Base-by-base conservation (phyloP, 805 yeast genomes). In the Candida germanica region DNA sequence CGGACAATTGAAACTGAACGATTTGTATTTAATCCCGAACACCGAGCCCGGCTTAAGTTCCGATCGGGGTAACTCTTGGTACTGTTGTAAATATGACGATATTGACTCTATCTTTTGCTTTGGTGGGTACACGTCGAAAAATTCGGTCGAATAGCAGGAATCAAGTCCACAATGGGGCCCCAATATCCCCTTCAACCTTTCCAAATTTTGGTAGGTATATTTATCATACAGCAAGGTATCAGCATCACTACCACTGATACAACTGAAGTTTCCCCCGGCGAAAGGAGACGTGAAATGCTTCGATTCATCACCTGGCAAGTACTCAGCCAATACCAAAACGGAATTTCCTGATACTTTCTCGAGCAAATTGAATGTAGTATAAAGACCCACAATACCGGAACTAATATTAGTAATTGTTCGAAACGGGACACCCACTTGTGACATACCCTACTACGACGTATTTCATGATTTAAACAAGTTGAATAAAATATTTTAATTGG, bases 1-100 rank as follows among this genome's bases (percentile, higher is more conserved):
- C 1, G 91, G 89, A 48, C 87, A 75, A 55, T 82, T 80, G 69
- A 84, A 83, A 52, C 79, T 79, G 82, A 83, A 82, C 2, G 87
- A 69, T 11, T 64, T 61, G 54, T 73, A 79, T 4, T 50, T 51
- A 33, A 80, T 69, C 9, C 88, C 94, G 48, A 58, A 80, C 7
- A 47, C 64, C 2, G 64, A 76, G 1, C 83, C 84, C 7, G 47
- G 48, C 4, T 82, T 82, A 22, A 80, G 54, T 21, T 70, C 62
- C 0, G 43, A 46, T 5, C 46, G 26, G 7, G 64, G 52, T 13
- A 80, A 39, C 1, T 61, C 50, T 20, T 44, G 46, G 49, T 66
- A 73, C 29, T 77, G 78, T 16, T 68, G 63, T 43, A 82, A 52
- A 46, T 80, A 81, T 6, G 66, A 42, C 37, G 53, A 51, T 37